phyloP scores from a whole-genome alignment of 139 green algal species.

The Dunaliella primolecta region DNA sequence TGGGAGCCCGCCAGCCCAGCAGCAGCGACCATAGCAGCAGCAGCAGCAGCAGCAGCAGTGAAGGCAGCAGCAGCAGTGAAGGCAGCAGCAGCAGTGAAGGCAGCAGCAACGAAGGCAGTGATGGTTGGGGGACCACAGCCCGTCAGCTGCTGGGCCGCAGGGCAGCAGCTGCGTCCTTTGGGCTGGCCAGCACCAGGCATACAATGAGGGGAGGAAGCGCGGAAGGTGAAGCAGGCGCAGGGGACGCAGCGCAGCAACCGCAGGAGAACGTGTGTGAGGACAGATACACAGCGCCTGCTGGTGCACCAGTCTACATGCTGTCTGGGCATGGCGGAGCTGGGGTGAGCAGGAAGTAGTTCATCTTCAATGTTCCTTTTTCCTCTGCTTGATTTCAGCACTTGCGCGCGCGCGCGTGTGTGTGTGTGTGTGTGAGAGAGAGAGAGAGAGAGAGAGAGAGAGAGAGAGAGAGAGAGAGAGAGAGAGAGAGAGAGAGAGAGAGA shows the following conservation, averaged over 20 bases:
- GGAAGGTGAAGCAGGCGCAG: background rate
- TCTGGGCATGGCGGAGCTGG: constrained; percentile 19
- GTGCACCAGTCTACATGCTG: constrained; percentile 27
- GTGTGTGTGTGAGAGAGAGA: background rate
- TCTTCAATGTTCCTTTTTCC: too few species aligned
- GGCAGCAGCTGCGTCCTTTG: too few species aligned
- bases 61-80: background rate
- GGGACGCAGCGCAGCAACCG: background rate
- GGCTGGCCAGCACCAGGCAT: too few species aligned
- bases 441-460: too few species aligned
- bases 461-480: background rate
- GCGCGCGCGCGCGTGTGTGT: background rate
- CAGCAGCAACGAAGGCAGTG: background rate
- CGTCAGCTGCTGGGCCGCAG: background rate
- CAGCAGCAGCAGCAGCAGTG: background rate
- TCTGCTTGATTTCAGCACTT: background rate
- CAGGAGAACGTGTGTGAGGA: background rate
- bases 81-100: background rate
- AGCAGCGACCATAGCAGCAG: background rate
- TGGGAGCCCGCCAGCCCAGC: background rate
- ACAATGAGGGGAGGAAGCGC: background rate
- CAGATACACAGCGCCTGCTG: background rate
- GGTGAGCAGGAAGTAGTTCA: too few species aligned
- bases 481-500: background rate
- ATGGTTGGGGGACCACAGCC: background rate